Percentiles rank a stretch among this genome's conserved stretches.
Evolutionary conservation across 345 rosid genomes (phyloP).

Genomic region (Arabis alpina): DNA sequence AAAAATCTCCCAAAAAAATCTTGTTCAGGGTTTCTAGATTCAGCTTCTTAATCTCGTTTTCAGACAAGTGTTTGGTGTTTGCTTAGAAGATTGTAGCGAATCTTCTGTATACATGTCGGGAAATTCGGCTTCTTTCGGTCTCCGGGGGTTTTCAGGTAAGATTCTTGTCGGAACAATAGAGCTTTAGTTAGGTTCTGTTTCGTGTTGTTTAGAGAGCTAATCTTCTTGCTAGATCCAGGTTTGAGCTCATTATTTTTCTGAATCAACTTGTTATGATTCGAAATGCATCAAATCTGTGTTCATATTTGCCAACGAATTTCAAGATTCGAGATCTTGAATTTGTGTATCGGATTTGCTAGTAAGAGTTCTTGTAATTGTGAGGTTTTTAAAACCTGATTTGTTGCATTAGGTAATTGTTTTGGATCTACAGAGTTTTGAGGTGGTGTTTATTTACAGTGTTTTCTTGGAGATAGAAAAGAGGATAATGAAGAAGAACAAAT

Average conservation of each 20-base stretch:
- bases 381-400: not conserved
- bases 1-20: not conserved
- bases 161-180: not conserved
- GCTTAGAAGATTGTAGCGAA: not conserved
- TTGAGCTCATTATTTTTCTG: not conserved
- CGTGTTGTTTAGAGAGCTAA: not conserved
- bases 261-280: not conserved
- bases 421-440: slow-evolving; percentile 54
- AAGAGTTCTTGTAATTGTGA: not conserved
- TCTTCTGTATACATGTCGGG: slow-evolving; percentile 48
- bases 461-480: slow-evolving; percentile 55
- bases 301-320: not conserved
- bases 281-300: slow-evolving; percentile 6
- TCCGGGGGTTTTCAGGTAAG: slow-evolving; percentile 58
- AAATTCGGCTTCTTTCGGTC: slow-evolving; percentile 42
- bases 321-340: not conserved
- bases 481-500: slow-evolving; percentile 67
- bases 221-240: slow-evolving; percentile 28
- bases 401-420: slow-evolving; percentile 5
- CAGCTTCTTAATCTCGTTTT: slow-evolving; percentile 13
- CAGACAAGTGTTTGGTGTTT: not conserved
- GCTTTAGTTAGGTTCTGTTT: slow-evolving; percentile 4
- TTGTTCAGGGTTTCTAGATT: slow-evolving; percentile 21
- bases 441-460: slow-evolving; percentile 62
- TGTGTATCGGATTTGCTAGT: not conserved